phyloP scores from a whole-genome alignment of 148 eudicot species.

The Rhododendron vialii region DNA sequence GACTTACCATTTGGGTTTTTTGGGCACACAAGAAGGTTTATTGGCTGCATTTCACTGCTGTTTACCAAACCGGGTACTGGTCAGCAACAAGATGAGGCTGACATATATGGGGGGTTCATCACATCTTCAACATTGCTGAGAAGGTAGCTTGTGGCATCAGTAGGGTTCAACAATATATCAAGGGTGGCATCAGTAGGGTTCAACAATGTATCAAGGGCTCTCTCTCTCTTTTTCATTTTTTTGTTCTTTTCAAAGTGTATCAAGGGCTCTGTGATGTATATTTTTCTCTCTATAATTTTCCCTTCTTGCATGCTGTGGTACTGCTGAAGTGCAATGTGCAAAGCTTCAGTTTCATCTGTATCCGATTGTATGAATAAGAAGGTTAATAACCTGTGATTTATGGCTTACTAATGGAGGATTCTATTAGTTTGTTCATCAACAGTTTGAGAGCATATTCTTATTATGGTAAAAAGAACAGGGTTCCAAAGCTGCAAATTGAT shows the following conservation, averaged over 20 bases:
- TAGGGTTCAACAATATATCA: background rate
- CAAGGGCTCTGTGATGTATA: background rate
- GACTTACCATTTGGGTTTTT: conserved; percentile 12
- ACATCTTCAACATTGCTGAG: conserved; percentile 1
- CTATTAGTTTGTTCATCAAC: background rate
- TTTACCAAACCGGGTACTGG: background rate
- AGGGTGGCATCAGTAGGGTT: background rate
- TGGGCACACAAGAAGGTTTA: conserved; percentile 8
- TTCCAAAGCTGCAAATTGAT: background rate
- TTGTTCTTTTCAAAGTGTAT: background rate
- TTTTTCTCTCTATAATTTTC: background rate
- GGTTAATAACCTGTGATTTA: background rate
- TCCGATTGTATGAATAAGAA: background rate
- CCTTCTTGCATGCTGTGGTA: background rate
- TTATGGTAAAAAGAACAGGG: background rate
- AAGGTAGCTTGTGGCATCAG: background rate
- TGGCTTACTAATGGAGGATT: background rate
- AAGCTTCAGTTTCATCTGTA: background rate
- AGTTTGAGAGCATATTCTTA: background rate
- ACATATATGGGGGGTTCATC: background rate
- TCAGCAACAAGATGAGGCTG: background rate
- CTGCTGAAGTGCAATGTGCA: background rate
- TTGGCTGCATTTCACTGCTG: conserved; percentile 3
- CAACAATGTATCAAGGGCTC: background rate
- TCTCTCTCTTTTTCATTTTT: background rate